Conservation (phyloP, 2,329 filamentous ascomycete species). For the Neopestalotiopsis rosae region DNA sequence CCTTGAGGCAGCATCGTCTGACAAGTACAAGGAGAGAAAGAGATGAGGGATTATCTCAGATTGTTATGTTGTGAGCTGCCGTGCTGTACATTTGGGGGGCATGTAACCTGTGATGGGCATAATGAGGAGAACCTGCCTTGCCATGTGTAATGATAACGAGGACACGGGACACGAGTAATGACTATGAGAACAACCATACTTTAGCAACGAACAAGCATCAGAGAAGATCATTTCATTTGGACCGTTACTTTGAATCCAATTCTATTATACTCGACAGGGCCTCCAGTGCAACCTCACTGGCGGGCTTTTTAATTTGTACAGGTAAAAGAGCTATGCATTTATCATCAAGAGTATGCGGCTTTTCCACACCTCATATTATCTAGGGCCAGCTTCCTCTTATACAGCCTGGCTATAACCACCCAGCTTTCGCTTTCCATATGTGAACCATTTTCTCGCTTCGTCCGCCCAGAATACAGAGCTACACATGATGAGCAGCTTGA, state of each 20-base stretch:
- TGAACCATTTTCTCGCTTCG: conserved; percentile 83
- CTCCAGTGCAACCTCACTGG: background rate
- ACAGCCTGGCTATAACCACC: conserved; percentile 70
- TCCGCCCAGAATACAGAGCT: conserved; percentile 96
- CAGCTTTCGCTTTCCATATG: conserved; percentile 62
- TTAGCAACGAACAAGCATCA: background rate
- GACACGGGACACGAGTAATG: too few species aligned
- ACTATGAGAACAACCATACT: too few species aligned
- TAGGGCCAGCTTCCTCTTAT: conserved; percentile 38
- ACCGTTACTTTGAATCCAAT: background rate
- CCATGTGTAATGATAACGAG: too few species aligned
- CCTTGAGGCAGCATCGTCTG: background rate
- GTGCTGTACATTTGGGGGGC: background rate
- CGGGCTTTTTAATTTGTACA: conserved; percentile 12
- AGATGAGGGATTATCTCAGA: background rate
- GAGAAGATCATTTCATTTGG: background rate
- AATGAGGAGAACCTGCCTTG: too few species aligned
- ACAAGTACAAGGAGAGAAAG: conserved; percentile 2
- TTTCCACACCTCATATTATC: background rate
- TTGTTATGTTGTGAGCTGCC: background rate
- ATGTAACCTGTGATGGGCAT: background rate
- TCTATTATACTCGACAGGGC: background rate
- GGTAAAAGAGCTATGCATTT: conserved; percentile 6
- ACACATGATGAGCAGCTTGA: conserved; percentile 74
- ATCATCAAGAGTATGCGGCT: background rate